Base-by-base conservation (phyloP, 768 basidiomycete genomes). In the Clavulina sp. region DNA sequence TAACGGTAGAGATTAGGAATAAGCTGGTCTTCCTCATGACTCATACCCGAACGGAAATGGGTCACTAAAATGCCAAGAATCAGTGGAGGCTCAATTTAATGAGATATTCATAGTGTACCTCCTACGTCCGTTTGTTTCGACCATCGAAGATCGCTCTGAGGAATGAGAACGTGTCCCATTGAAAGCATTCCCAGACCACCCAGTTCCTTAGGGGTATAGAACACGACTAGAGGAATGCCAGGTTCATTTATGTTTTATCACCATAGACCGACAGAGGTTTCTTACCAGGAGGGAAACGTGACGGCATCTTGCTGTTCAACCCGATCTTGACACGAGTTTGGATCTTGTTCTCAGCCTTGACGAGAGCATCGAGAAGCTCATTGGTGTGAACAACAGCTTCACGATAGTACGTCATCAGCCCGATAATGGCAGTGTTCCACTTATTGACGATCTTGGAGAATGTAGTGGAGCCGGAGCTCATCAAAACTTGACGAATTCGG, bases 311-410 rank as follows among this genome's bases (percentile, higher is more conserved):
- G 66, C 84, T 87, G 73, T 96, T 95, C 59, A 95, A 63, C n/a
- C 93, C 95, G 56, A 99, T 96, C 75, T 97, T 97, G 61, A 99
- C 93, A 68, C 95, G 87, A 2, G 92, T 96, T 67, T 99, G 95
- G 44, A 97, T 93, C 73, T 97, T 97, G 76, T 96, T 96, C 70
- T 99, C 93, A 1, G 92, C 89, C 68, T 99, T 99, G 61, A 99
- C 95, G 36, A 97, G 73, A 0, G 89, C 77, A 63, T 97, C 95
- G 47, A 99, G 76, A 19, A 99, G 72, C 65, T 97, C 93, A 60
- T 91, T 89, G 40, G 93, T 96, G 65, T 95, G 89, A 50, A 96
- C 89, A 58, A 96, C 91, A 28, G 92, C 92, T 62, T 96, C 92
- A 54, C 92, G 85, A 65, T 93, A 93, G 67, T 96, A 96, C 0